Base-by-base conservation (phyloP, 257 asterid species). In the Petunia axillaris region DNA sequence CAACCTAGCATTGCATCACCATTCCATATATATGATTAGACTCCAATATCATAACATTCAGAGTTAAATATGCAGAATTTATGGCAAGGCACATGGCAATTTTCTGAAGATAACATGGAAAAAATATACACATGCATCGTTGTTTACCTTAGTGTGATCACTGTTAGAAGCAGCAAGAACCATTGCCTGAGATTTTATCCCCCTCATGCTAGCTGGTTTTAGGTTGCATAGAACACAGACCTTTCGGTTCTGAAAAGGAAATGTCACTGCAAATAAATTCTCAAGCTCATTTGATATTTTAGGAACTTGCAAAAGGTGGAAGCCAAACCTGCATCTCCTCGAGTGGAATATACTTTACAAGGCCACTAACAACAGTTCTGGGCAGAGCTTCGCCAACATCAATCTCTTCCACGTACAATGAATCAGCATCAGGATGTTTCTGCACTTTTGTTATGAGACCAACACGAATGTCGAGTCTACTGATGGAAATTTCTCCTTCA, bases 181-280 rank as follows among this genome's bases (percentile, higher is more conserved):
- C 98, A 96, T 96, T 37, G 98, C 99, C 59, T 92, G 98, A 79
- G 99, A 96, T 85, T 92, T 93, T 80, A 96, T 87, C 43, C 98
- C 98, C 89, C 98, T 91, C 99, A 94, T 92, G 80, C 83, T 58
- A 16, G 90, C 98, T 65, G 99, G 98, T 84, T 94, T 96, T 86
- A 96, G 94, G 91, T 96, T 96, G 89, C 98, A 96, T 64, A 96
- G 97, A 79, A 96, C 97, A 39, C 99, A 96, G 54, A 96, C 98
- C 89, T 88, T 96, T 76, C 98, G 98, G 79, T 94, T 92, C 99
- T 96, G 88, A 78, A 38, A 80, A 11, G 67, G 15, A 82, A 80
- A 76, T 5, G 8, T 14, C 75, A 40, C 16, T 43, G 77, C 14
- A 8, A 74, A 48, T 63, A 46, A 62, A 81, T 36, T 44, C 77